A percentile compares a stretch with the other conserved stretches of the same genome.
Conservation (phyloP, 768 basidiomycete genomes). For the Vararia minispora region DNA sequence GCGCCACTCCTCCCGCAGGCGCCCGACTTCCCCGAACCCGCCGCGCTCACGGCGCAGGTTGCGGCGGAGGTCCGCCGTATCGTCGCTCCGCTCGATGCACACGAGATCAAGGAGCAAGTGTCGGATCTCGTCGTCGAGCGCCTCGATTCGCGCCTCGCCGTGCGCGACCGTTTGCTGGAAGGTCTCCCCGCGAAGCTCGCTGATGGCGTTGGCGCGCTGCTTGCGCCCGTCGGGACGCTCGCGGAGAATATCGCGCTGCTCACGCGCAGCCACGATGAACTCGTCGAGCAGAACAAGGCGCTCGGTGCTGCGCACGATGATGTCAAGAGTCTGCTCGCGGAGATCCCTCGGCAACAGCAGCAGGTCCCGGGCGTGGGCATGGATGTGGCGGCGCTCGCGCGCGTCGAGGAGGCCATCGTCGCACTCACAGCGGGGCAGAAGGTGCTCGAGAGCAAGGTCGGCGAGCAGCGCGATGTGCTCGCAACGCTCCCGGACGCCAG, state of each 20-base stretch:
- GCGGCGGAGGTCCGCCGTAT: constrained; percentile 59
- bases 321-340: constrained; percentile 29
- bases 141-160: constrained; percentile 67
- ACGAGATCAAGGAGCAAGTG: constrained; percentile 83
- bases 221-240: constrained; percentile 33
- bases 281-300: constrained; percentile 26
- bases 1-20: constrained; percentile 48
- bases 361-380: constrained; percentile 34
- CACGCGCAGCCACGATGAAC: constrained; percentile 29
- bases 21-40: constrained; percentile 34
- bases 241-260: constrained; percentile 30
- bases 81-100: constrained; percentile 69
- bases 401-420: constrained; percentile 40
- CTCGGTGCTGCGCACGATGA: constrained; percentile 30
- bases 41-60: constrained; percentile 46
- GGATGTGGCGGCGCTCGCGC: constrained; percentile 23
- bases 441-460: constrained; percentile 32
- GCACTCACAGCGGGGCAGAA: constrained; percentile 40
- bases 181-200: constrained; percentile 41
- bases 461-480: constrained; percentile 39
- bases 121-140: constrained; percentile 83
- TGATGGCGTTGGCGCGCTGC: constrained; percentile 35
- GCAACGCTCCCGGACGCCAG: constrained; percentile 49
- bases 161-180: constrained; percentile 63
- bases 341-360: constrained; percentile 36